Evolutionary conservation across 148 eudicot species (phyloP), one percentile per base, ranked within the genome.

Genomic region (Diospyros lotus): DNA sequence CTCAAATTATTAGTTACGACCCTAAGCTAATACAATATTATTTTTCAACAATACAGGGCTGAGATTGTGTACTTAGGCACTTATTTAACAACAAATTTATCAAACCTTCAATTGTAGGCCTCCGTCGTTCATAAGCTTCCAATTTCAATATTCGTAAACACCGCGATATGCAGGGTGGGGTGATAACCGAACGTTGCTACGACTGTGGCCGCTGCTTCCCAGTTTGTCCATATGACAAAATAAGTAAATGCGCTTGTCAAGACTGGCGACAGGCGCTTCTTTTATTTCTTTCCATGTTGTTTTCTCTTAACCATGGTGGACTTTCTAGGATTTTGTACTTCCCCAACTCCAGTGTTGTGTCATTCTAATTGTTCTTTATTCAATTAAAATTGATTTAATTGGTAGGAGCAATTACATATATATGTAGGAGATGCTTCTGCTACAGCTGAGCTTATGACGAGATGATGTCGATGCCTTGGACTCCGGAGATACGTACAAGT

Each of bases 141-240:
- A 39, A 43, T 45, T 48, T 71, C 44, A 70, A 62, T 45, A 50
- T 53, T 18, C 61, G 42, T 40, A 60, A 55, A 44, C 46, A 39
- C 68, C 44, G 15, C 50, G 13, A 58, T 73, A 39, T 68, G 66
- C 80, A 91, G 95, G 91, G 90, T 77, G 98, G 98, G 75, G 95
- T 94, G 61, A 81, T 87, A 64, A 80, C 89, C 55, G 97, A 94
- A 65, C 88, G 98, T 58, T 94, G 98, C 80, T 94, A 94, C 79
- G 98, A 97, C 71, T 94, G 97, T 74, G 97, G 98, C 51, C 93
- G 98, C 52, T 94, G 98, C 86, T 77, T 89, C 52, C 90, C 97
- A 6, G 83, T 90, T 71, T 94, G 98, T 74, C 98, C 98, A 18
- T 94, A 87, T 43, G 97, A 94, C 74, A 94, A 86, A 77, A 91